Conservation (phyloP, 192 early-diverging fungal genomes). For the Mortierella antarctica region DNA sequence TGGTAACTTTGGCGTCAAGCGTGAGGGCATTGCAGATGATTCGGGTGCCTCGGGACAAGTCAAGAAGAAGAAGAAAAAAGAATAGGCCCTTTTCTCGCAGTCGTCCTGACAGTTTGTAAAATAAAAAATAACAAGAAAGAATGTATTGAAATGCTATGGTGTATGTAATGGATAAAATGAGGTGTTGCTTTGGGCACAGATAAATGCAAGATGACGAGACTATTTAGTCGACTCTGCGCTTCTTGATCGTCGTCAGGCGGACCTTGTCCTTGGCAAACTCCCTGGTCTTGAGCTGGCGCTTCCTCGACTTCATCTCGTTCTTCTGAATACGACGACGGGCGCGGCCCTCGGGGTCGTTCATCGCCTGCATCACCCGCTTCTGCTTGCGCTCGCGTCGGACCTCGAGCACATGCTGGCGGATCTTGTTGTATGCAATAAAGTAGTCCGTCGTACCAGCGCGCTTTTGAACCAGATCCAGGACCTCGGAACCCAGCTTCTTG, state of each 20-base stretch:
- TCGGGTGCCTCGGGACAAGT: slow-evolving; percentile 17
- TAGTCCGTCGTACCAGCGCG: slow-evolving; percentile 80
- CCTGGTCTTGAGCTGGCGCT: slow-evolving; percentile 75
- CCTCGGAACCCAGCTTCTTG: slow-evolving; percentile 81
- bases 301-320: slow-evolving; percentile 75
- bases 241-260: slow-evolving; percentile 59
- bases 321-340: slow-evolving; percentile 78
- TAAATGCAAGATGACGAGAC: no score
- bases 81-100: neutral
- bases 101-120: neutral
- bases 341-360: slow-evolving; percentile 79
- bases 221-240: slow-evolving; percentile 39
- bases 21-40: slow-evolving; percentile 41
- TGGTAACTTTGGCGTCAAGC: slow-evolving; percentile 35
- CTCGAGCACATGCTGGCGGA: slow-evolving; percentile 71
- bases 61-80: slow-evolving; percentile 51
- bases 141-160: neutral
- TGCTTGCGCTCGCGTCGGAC: slow-evolving; percentile 73
- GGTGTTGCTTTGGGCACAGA: no score
- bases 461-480: slow-evolving; percentile 79
- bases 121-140: neutral
- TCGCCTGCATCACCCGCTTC: slow-evolving; percentile 68
- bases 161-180: neutral
- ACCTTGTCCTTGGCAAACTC: slow-evolving; percentile 68
- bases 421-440: slow-evolving; percentile 71